Evolutionary conservation across 2,329 filamentous ascomycete genomes (phyloP), one percentile per base, ranked within the genome.

Genomic region (Scedosporium apiospermum): DNA sequence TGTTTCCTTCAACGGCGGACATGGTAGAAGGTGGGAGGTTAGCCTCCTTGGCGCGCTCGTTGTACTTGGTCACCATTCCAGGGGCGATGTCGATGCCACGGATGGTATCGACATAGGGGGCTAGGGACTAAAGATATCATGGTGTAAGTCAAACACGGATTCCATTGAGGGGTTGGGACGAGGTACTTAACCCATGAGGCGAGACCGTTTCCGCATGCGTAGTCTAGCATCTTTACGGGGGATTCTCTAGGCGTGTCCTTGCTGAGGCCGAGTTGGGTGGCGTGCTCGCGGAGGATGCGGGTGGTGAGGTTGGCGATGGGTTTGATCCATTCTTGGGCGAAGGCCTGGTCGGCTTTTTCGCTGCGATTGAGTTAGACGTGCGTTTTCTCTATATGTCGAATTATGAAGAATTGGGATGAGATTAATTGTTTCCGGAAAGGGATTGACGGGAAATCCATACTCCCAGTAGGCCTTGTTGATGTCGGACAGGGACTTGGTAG

Each of bases 41-140:
- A 16, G 66, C 64, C 16, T 70, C 67, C 2, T 62, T n/a, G 0
- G 70, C 72, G 59, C 66, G 66, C 4, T 64, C 14, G 57, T 75
- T 74, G 66, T 73, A 76, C 61, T 70, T 67, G 1, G 67, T 63
- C 4, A 69, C 69, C 68, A 75, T 74, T 18, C 66, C 65, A 0
- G 69, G 65, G 0, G 74, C 73, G 26, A 76, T 69, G 59, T 76
- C 74, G 27, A 76, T 69, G 6, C 74, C 74, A 46, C 70, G 69
- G 9, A 73, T 67, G 2, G 59, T 65, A 2, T 69, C 67, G 21
- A 74, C 66, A n/a, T 68, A 71, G 0, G 71, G 66, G 5, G 67
- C 65, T 6, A 76, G 65, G 0, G 74, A 71, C 74, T 75, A 38
- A 38, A 38, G 1, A 12, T 14, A 34, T 38, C 34, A 1, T 10